Base-by-base conservation (phyloP, 1,284 basidiomycete species). In the Malassezia caprae region DNA sequence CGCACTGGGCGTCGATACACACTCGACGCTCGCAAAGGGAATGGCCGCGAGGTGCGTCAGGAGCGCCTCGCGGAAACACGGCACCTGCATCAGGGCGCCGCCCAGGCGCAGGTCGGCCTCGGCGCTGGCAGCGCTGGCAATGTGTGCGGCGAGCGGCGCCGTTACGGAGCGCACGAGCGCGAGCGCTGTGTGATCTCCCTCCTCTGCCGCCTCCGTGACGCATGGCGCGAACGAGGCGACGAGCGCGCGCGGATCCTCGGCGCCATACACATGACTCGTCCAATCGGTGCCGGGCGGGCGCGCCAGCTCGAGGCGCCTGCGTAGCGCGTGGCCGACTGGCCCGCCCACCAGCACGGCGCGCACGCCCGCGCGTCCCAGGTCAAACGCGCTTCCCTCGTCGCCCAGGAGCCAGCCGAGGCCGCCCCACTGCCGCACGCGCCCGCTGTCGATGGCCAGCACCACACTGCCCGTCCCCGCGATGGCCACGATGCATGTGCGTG, bases 401-500 rank as follows among this genome's bases (percentile, higher is more conserved):
- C 65, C 65, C 12, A 68, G 40, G 1, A 68, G 39, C 62, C 62
- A 67, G 4, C 65, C 65, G 24, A 67, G 59, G 27, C 65, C 65
- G 8, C 65, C 64, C 15, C 59, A 53, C 7, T 59, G 32, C 6
- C 56, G 1, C 39, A 50, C 28, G 32, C 37, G 34, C 27, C 49
- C 48, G 17, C 44, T 24, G 21, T 44, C 46, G 47, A 60, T 61
- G 17, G 45, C 56, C 23, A 61, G 62, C n/a, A 68, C 65, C 42
- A 65, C 64, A 44, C 58, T 60, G 8, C 65, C 65, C 3, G 65
- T 68, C 17, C 65, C 65, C 2, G 65, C 64, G 37, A 68, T 67
- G 26, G 48, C 52, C 17, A 67, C 65, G 24, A 63, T 55, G 31
- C 55, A 53, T 1, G 46, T 19, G n/a, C 46, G 21, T 12, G 23